Evolutionary conservation across 2,329 filamentous ascomycete species (phyloP).

Genomic region (Ophiostoma ulmi): DNA sequence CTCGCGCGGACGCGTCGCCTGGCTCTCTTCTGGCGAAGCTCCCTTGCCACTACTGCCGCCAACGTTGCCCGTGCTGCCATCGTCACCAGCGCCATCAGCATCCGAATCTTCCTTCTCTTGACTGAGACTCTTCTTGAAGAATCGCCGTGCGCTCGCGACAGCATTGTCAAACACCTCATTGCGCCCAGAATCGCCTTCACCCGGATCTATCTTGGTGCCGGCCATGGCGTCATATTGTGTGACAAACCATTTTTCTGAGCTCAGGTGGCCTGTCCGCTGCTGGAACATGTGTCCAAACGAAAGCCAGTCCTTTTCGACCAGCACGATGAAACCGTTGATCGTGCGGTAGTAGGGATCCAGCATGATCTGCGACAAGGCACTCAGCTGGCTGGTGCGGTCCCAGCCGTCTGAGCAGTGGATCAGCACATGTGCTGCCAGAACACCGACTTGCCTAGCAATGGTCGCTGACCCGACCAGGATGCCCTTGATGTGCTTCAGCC

Average conservation of each 20-base stretch:
- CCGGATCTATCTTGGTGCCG: conserved; percentile 57
- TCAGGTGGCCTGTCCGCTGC: conserved; percentile 80
- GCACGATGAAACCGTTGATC: conserved; percentile 85
- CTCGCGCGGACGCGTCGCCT: conserved; percentile 78
- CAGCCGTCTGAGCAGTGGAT: conserved; percentile 98
- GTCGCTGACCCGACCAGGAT: conserved; percentile 79
- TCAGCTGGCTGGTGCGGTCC: conserved; percentile 94
- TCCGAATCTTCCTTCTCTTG: conserved; percentile 53
- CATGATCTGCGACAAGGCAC: conserved; percentile 85
- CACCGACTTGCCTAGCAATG: conserved; percentile 81
- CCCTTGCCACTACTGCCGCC: conserved; percentile 31
- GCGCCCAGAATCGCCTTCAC: conserved; percentile 52
- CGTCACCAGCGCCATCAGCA: conserved; percentile 50
- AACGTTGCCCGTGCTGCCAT: conserved; percentile 26
- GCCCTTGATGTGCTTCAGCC: conserved; percentile 82
- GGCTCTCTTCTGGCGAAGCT: conserved; percentile 42
- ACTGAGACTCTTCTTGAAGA: conserved; percentile 78
- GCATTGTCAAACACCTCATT: conserved; percentile 80
- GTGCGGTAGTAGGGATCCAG: conserved; percentile 94
- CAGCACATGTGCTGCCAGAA: conserved; percentile 88
- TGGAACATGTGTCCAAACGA: conserved; percentile 98
- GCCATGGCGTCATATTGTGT: conserved; percentile 75
- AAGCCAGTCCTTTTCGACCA: conserved; percentile 96
- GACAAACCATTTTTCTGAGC: conserved; percentile 89
- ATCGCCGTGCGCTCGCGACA: conserved; percentile 75